Percentiles rank a stretch among this genome's conserved stretches.
phyloP scores from a whole-genome alignment of 139 green algal species.

The Auxenochlorella protothecoides region DNA sequence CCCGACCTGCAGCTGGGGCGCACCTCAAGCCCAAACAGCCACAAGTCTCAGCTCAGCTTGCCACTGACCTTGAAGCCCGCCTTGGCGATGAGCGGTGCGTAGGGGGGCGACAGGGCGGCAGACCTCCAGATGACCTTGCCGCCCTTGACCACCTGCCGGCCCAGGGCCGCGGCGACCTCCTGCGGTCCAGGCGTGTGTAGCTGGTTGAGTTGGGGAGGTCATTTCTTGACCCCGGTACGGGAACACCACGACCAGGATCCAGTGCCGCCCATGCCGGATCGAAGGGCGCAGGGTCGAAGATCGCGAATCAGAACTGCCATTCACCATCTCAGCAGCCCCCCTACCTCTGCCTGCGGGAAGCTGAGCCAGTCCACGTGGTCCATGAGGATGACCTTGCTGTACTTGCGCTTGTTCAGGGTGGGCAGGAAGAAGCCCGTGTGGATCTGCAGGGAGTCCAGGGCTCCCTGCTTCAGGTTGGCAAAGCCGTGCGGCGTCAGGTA shows the following conservation, averaged over 20 bases:
- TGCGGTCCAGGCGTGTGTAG: too few species aligned
- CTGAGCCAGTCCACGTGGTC: slow-evolving; percentile 96
- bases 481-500: slow-evolving; percentile 81
- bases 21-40: background rate
- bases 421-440: slow-evolving; percentile 79
- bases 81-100: slow-evolving; percentile 63
- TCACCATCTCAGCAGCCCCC: too few species aligned
- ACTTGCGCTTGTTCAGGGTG: slow-evolving; percentile 74
- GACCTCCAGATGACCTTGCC: slow-evolving; percentile 93
- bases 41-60: slow-evolving; percentile 8
- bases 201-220: too few species aligned
- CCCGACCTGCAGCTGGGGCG: slow-evolving; percentile 55
- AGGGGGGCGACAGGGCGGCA: slow-evolving; percentile 72
- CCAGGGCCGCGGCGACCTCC: too few species aligned
- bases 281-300: too few species aligned
- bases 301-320: too few species aligned
- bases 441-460: slow-evolving; percentile 65
- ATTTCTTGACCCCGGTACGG: too few species aligned
- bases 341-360: background rate
- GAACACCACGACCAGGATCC: too few species aligned
- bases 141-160: slow-evolving; percentile 49
- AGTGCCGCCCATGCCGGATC: too few species aligned
- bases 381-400: slow-evolving; percentile 97
- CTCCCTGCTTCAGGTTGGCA: slow-evolving; percentile 53
- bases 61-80: slow-evolving; percentile 75